Evolutionary conservation across 805 yeast species (phyloP), one percentile per base, ranked within the genome.

Genomic region (Grigorovia humatica): DNA sequence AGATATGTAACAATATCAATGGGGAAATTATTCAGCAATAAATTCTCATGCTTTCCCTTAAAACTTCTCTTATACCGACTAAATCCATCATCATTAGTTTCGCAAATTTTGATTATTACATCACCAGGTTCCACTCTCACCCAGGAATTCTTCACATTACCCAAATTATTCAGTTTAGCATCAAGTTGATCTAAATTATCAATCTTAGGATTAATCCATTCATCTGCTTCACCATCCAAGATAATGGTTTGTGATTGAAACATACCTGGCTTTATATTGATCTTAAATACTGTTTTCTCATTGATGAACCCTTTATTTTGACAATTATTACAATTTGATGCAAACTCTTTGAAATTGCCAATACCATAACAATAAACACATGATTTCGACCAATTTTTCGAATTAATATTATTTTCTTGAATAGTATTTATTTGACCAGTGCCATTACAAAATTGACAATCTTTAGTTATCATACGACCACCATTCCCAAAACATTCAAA

Each of bases 221-320:
- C 85, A 59, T 84, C 89, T 0, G 83, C 86, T 58, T 78, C 82
- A 6, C 81, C 78, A n/a, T 74, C 68, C 19, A 82, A 66, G 1
- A 79, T 68, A 18, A 82, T 73, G 46, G 70, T 66, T 54, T 80
- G 80, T 0, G 82, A 81, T 48, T 75, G 63, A 44, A 67, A 66
- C 43, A 79, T 70, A 2, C 90, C 90, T 2, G 81, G 80, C 17
- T 75, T 73, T 2, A 82, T 70, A n/a, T 68, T 67, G 9, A 83
- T 73, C 47, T 74, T 73, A 32, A 83, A 65, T 9, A 82, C 71
- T 53, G 77, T 78, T 38, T 76, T 70, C 45, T 71, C 77, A 52
- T 75, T 71, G 17, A 71, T 56, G 53, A 72, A 75, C 18, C 80
- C 81, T 9, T 59, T 53, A 0, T 81, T 77, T 55, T 69, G 50